Evolutionary conservation across 75 land plant species (phyloP).

Genomic region (Azolla pinnata): DNA sequence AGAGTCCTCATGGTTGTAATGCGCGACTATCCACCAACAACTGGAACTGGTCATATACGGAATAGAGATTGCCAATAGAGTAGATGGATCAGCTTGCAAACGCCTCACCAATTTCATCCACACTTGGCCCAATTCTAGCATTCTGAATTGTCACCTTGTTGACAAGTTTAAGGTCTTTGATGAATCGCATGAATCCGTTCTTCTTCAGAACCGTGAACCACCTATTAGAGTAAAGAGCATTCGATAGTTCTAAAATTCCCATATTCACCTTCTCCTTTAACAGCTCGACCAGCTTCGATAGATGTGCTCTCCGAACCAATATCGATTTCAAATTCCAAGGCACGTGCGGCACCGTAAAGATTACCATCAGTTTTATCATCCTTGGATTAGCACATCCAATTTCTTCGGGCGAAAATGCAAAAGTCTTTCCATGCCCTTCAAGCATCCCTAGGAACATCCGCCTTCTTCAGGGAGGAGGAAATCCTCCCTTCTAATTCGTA

Average conservation of each 20-base stretch:
- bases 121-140: not conserved
- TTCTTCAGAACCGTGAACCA: not conserved
- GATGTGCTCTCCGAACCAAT: not conserved
- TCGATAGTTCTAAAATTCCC: not conserved
- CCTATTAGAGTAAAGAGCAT: not conserved
- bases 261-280: not conserved
- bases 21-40: not conserved
- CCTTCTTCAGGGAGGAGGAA: not conserved
- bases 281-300: not conserved
- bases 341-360: conserved; percentile 2
- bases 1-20: conserved; percentile 3
- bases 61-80: conserved; percentile 2
- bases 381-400: conserved; percentile 1
- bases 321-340: not conserved
- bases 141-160: not conserved
- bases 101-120: not conserved
- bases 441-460: not conserved
- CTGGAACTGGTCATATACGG: not conserved
- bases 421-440: not conserved
- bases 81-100: conserved; percentile 1
- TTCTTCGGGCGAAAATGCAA: not conserved
- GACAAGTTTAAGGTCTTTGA: not conserved
- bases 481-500: too few species aligned
- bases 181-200: not conserved
- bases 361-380: not conserved